Evolutionary conservation across 164 flowering plant genomes (phyloP).

Genomic region (Piper longum): DNA sequence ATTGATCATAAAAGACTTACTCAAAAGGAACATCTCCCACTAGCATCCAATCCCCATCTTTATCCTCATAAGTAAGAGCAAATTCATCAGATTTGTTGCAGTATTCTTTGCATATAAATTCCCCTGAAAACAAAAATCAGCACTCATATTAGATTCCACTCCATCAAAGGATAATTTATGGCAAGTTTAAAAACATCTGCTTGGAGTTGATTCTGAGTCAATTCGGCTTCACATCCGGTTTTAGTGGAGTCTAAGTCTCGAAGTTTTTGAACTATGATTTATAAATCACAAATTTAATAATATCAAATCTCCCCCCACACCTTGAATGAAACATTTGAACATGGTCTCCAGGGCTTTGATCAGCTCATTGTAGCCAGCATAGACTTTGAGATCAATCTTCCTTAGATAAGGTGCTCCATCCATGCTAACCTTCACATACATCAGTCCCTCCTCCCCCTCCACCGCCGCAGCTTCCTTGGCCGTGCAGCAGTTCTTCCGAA

Average conservation of each 20-base stretch:
- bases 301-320: constrained; percentile 10
- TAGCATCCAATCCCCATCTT: constrained; percentile 32
- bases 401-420: constrained; percentile 86
- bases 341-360: constrained; percentile 53
- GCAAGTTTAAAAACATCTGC: background rate
- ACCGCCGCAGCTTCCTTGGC: constrained; percentile 36
- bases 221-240: too few species aligned
- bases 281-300: background rate
- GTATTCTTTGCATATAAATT: constrained; percentile 52
- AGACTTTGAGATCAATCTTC: constrained; percentile 58
- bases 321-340: constrained; percentile 56
- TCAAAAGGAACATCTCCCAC: constrained; percentile 96
- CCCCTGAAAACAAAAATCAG: constrained; percentile 17
- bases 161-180: background rate
- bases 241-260: too few species aligned
- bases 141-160: background rate
- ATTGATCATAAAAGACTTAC: constrained; percentile 27
- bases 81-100: constrained; percentile 51
- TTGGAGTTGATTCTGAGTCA: background rate
- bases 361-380: constrained; percentile 47
- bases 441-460: constrained; percentile 32
- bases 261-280: too few species aligned
- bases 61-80: constrained; percentile 41
- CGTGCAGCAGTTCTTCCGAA: constrained; percentile 43
- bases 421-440: constrained; percentile 81